Evolutionary conservation across 805 yeast genomes (phyloP).

Genomic region (Dipodascus geniculatus): DNA sequence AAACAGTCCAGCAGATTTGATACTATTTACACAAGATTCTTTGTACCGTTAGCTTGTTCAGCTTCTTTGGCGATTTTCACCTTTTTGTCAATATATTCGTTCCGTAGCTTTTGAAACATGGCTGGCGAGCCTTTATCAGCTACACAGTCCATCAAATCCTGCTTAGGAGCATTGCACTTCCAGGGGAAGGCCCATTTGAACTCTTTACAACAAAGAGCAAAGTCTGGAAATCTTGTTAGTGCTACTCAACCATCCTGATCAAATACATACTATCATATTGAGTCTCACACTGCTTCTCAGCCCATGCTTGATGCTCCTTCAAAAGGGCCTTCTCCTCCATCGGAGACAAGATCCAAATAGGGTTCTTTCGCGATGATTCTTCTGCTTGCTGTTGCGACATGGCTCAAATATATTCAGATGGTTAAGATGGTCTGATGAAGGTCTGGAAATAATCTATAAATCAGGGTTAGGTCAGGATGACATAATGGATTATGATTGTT

Average conservation of each 20-base stretch:
- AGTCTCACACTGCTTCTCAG: slow-evolving; percentile 20
- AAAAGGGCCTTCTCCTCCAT: slow-evolving; percentile 27
- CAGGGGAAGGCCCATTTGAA: slow-evolving; percentile 27
- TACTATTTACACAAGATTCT: not conserved
- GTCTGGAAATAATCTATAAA: too few species aligned
- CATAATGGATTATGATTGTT: too few species aligned
- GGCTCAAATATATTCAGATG: too few species aligned
- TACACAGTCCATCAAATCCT: slow-evolving; percentile 24
- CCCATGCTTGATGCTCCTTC: slow-evolving; percentile 22
- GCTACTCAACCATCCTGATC: not conserved
- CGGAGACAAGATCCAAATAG: slow-evolving; percentile 29
- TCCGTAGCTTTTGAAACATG: slow-evolving; percentile 21
- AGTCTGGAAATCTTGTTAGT: slow-evolving; percentile 14
- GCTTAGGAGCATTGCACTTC: slow-evolving; percentile 26
- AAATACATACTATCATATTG: slow-evolving; percentile 8
- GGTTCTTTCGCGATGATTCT: slow-evolving; percentile 10
- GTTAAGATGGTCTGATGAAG: too few species aligned
- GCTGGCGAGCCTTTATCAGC: slow-evolving; percentile 25
- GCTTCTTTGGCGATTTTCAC: slow-evolving; percentile 3
- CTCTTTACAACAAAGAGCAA: slow-evolving; percentile 24
- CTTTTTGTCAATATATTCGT: slow-evolving; percentile 21
- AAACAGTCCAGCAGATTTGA: not conserved
- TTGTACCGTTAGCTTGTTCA: not conserved
- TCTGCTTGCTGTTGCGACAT: too few species aligned
- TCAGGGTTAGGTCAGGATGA: too few species aligned